A percentile compares a stretch with the other conserved stretches of the same genome.
Conservation (phyloP, 257 asterid species). For the Fraxinus americana region DNA sequence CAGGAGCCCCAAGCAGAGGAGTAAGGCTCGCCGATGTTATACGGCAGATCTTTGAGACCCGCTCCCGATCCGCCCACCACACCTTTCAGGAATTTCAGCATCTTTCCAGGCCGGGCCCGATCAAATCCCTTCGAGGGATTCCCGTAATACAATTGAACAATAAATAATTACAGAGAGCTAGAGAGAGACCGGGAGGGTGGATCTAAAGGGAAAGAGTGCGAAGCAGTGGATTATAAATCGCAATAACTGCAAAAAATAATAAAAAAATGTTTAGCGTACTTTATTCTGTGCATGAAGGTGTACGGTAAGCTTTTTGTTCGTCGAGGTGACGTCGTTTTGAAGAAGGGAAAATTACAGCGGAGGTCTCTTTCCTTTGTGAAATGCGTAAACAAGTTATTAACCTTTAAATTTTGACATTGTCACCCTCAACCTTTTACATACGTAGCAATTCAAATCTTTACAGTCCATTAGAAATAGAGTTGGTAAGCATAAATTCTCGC, state of each 20-base stretch:
- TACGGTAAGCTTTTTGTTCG: background rate
- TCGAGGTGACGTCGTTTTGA: background rate
- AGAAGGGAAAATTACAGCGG: no score
- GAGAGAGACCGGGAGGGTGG: constrained; percentile 22
- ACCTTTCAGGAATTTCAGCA: constrained; percentile 92
- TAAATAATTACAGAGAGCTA: background rate
- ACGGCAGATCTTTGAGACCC: constrained; percentile 95
- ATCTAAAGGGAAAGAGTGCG: constrained; percentile 35
- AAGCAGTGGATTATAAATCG: constrained; percentile 27
- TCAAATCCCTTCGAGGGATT: background rate
- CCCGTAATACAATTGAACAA: background rate
- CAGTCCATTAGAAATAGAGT: no score
- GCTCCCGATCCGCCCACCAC: constrained; percentile 95
- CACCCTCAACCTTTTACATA: no score
- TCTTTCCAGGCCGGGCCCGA: constrained; percentile 38
- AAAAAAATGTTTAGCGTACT: background rate
- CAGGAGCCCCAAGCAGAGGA: constrained; percentile 98
- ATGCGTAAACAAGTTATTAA: no score
- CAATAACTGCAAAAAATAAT: background rate
- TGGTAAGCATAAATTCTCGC: no score
- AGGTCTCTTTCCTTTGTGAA: no score
- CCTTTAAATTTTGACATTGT: no score
- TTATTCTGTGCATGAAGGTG: no score
- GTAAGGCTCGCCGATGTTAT: constrained; percentile 94
- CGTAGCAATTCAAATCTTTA: no score